Percentiles rank a stretch among this genome's conserved stretches.
Conservation (phyloP, 2,329 filamentous ascomycete genomes). For the Sporothrix sp. region DNA sequence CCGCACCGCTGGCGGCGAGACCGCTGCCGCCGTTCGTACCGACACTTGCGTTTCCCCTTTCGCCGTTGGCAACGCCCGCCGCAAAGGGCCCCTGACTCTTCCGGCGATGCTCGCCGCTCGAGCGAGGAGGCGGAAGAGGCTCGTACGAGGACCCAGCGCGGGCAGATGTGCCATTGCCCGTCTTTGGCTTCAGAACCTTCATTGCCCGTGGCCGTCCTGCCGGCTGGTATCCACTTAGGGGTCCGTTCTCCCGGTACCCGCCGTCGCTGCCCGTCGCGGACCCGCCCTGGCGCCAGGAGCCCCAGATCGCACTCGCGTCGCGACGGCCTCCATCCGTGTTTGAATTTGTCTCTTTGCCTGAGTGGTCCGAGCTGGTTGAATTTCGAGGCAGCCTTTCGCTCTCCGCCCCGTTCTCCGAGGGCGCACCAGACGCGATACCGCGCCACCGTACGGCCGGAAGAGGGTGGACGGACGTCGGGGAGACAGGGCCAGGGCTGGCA, state of each 20-base stretch:
- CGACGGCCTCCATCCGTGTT: slow-evolving; percentile 27
- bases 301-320: slow-evolving; percentile 51
- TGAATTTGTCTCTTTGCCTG: slow-evolving; percentile 22
- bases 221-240: slow-evolving; percentile 60
- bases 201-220: slow-evolving; percentile 60
- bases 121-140: slow-evolving; percentile 34
- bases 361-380: slow-evolving; percentile 19
- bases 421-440: slow-evolving; percentile 24
- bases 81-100: slow-evolving; percentile 37
- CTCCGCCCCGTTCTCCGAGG: slow-evolving; percentile 37
- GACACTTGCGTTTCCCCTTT: slow-evolving; percentile 3
- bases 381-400: slow-evolving; percentile 30
- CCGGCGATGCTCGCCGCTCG: slow-evolving; percentile 40
- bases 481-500: slow-evolving; percentile 26
- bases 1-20: slow-evolving; percentile 17
- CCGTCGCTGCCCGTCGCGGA: slow-evolving; percentile 41
- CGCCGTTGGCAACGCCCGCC: not conserved
- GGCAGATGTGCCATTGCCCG: slow-evolving; percentile 33
- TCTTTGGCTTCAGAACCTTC: slow-evolving; percentile 82
- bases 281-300: slow-evolving; percentile 56
- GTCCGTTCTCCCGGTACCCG: slow-evolving; percentile 41
- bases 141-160: slow-evolving; percentile 46
- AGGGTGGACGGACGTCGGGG: slow-evolving; percentile 28
- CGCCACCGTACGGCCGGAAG: slow-evolving; percentile 27
- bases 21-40: not conserved